Percentiles rank a stretch among this genome's conserved stretches.
phyloP scores from a whole-genome alignment of 768 basidiomycete genomes.

The Tephrocybe rancida region DNA sequence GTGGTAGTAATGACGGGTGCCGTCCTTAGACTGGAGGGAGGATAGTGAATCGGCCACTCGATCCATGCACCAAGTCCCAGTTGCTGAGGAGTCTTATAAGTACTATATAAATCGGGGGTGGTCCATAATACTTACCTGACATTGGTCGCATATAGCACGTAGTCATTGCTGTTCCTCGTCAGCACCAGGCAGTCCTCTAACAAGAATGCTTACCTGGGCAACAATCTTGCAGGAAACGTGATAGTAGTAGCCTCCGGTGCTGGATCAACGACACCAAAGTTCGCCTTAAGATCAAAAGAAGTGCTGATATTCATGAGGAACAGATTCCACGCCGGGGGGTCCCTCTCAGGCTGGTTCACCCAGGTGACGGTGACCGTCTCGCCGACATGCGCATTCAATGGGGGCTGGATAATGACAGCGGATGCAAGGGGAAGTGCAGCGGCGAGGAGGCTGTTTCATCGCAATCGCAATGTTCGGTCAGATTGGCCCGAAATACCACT shows the following conservation, averaged over 20 bases:
- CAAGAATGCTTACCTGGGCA: constrained; percentile 3
- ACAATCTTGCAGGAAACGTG: constrained; percentile 4
- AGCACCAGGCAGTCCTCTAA: neutral
- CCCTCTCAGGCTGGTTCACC: constrained; percentile 8
- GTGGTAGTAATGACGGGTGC: too few species aligned
- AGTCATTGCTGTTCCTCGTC: constrained; percentile 12
- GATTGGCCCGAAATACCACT: neutral
- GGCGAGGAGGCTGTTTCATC: neutral
- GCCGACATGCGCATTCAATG: constrained; percentile 14
- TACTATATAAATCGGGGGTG: neutral
- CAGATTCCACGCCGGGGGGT: constrained; percentile 14
- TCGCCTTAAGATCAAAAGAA: constrained; percentile 18
- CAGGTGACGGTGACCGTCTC: constrained; percentile 14
- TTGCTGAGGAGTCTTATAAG: constrained; percentile 3
- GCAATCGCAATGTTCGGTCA: neutral
- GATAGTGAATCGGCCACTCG: constrained; percentile 14
- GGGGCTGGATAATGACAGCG: constrained; percentile 11
- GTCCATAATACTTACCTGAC: constrained; percentile 3
- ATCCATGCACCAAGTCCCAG: constrained; percentile 15
- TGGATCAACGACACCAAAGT: constrained; percentile 15
- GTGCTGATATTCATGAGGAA: constrained; percentile 21
- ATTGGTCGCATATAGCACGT: constrained; percentile 20
- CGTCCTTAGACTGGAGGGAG: constrained; percentile 5
- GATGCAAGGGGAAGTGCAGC: constrained; percentile 3
- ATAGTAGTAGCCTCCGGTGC: constrained; percentile 3